These are phyloP conservation scores for Pilaira anomala DNA, from an alignment of 192 early-diverging fungal species.

Conservation along the genomic window DNA sequence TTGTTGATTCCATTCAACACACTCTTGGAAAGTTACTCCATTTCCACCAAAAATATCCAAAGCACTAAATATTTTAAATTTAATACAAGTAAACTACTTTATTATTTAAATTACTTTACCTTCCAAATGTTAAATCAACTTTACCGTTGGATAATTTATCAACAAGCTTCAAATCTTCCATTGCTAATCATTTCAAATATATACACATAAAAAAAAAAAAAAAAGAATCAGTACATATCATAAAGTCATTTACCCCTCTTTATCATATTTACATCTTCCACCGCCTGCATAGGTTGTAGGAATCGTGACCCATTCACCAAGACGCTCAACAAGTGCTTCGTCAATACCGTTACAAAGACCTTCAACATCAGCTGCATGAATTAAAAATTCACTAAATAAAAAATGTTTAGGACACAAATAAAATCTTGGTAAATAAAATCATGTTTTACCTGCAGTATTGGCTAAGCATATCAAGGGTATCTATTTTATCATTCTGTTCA, in stretches of 20 bases:
- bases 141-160: slow-evolving; percentile 70
- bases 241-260: background rate
- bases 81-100: background rate
- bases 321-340: slow-evolving; percentile 72
- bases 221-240: background rate
- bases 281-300: slow-evolving; percentile 97
- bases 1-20: slow-evolving; percentile 66
- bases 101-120: no score
- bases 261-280: slow-evolving; percentile 50
- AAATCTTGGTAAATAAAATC: background rate
- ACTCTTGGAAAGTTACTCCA: slow-evolving; percentile 77
- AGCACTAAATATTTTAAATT: slow-evolving; percentile 53
- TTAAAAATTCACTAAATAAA: slow-evolving; percentile 77
- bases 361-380: slow-evolving; percentile 98
- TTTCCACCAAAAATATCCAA: slow-evolving; percentile 96
- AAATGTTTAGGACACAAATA: slow-evolving; percentile 2
- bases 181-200: slow-evolving; percentile 16
- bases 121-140: slow-evolving; percentile 93
- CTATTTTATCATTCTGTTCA: slow-evolving; percentile 22
- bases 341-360: slow-evolving; percentile 95
- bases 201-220: background rate
- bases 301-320: slow-evolving; percentile 83
- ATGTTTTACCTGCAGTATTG: slow-evolving; percentile 63
- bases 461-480: slow-evolving; percentile 54
- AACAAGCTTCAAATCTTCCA: slow-evolving; percentile 79